phyloP scores from a whole-genome alignment of 768 basidiomycete genomes.

The Glaciozyma martinii region DNA sequence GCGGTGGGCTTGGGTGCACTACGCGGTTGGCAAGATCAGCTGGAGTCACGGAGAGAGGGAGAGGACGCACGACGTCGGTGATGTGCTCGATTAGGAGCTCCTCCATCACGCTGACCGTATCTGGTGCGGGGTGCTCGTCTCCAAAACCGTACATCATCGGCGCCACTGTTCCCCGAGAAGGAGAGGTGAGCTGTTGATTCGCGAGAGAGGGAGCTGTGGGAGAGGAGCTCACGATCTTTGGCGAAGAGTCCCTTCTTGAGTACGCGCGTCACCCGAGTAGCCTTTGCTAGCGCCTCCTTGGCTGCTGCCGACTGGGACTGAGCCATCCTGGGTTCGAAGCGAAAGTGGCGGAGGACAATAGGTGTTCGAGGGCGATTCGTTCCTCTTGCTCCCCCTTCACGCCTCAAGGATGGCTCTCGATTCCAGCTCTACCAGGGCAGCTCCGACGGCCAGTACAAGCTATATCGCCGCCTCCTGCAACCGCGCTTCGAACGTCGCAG shows the following conservation, averaged over 20 bases:
- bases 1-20: constrained; percentile 31
- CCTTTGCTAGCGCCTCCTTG: neutral
- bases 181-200: neutral
- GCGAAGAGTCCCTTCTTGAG: constrained; percentile 31
- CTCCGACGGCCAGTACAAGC: neutral
- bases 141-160: constrained; percentile 66
- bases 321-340: neutral
- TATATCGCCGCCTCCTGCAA: constrained; percentile 40
- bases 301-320: neutral
- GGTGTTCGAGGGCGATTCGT: neutral
- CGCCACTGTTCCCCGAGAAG: constrained; percentile 18
- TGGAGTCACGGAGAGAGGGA: neutral
- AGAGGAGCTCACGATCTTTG: constrained; percentile 27
- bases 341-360: neutral
- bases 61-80: constrained; percentile 65
- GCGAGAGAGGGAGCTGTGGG: neutral
- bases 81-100: constrained; percentile 87
- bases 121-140: constrained; percentile 76
- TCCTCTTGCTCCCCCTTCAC: neutral
- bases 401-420: neutral
- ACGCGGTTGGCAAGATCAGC: neutral
- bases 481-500: constrained; percentile 38
- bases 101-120: constrained; percentile 85
- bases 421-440: neutral
- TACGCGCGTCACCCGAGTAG: neutral